Conservation (phyloP, 345 rosid genomes). For the Eucalyptus decipiens region DNA sequence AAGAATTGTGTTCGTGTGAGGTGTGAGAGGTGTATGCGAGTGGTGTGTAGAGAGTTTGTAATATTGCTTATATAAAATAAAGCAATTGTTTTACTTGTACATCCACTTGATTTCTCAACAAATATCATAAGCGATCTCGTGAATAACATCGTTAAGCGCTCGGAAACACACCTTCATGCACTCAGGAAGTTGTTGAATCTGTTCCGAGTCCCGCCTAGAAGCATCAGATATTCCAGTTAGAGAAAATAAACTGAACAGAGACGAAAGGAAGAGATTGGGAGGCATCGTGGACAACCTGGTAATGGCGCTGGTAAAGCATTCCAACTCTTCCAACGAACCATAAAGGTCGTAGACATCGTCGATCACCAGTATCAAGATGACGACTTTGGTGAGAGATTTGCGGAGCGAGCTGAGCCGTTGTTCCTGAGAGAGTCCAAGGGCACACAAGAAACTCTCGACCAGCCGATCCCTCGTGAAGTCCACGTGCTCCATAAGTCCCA, state of each 20-base stretch:
- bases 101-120: too few species aligned
- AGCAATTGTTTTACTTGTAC: too few species aligned
- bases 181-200: constrained; percentile 15
- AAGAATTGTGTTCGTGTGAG: too few species aligned
- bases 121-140: constrained; percentile 24
- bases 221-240: not conserved
- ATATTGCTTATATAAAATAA: too few species aligned
- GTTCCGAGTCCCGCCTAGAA: constrained; percentile 20
- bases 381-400: constrained; percentile 30
- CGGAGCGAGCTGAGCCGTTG: constrained; percentile 16
- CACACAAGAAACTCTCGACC: constrained; percentile 38
- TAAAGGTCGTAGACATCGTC: constrained; percentile 50
- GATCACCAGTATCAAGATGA: constrained; percentile 17
- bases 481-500: constrained; percentile 18
- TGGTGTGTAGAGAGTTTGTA: too few species aligned
- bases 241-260: not conserved
- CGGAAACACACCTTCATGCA: constrained; percentile 34
- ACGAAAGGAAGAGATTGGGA: not conserved
- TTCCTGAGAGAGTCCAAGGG: constrained; percentile 22
- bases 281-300: constrained; percentile 1
- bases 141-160: constrained; percentile 8
- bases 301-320: constrained; percentile 30
- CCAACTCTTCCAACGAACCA: constrained; percentile 36
- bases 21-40: too few species aligned
- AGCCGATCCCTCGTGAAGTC: constrained; percentile 34